Evolutionary conservation across 2,329 filamentous ascomycete genomes (phyloP).

Genomic region (Emydomyces testavorans): DNA sequence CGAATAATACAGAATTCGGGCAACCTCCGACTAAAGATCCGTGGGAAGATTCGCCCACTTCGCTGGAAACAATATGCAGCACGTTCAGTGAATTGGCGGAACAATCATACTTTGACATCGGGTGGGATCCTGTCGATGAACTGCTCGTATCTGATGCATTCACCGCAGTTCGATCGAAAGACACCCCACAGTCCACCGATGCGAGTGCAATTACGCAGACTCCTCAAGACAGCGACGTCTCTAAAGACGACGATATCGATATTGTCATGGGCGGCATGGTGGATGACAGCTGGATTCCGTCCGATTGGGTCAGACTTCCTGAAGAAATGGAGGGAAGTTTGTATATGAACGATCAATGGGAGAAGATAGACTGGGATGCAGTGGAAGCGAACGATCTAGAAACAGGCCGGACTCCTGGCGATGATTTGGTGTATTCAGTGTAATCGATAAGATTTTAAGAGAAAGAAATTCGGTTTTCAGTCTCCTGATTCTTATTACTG

Average conservation of each 20-base stretch:
- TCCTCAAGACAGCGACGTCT: slow-evolving; percentile 28
- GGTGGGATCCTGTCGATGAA: slow-evolving; percentile 29
- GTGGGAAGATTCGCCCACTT: slow-evolving; percentile 31
- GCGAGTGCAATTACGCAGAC: slow-evolving; percentile 27
- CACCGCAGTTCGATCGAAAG: slow-evolving; percentile 23
- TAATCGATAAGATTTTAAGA: neutral
- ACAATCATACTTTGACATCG: slow-evolving; percentile 22
- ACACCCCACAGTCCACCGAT: slow-evolving; percentile 32
- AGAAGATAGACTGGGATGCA: slow-evolving; percentile 30
- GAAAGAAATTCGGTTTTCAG: neutral
- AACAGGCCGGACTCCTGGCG: neutral
- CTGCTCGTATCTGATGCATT: slow-evolving; percentile 31
- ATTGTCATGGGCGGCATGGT: slow-evolving; percentile 21
- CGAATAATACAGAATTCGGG: slow-evolving; percentile 19
- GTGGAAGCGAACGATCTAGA: slow-evolving; percentile 23
- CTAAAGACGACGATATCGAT: slow-evolving; percentile 24
- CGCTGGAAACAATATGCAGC: slow-evolving; percentile 29
- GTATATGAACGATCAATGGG: slow-evolving; percentile 16
- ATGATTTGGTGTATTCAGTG: slow-evolving; percentile 3
- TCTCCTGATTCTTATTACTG: neutral
- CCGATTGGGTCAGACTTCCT: slow-evolving; percentile 25
- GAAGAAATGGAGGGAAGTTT: slow-evolving; percentile 21
- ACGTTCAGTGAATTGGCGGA: slow-evolving; percentile 28
- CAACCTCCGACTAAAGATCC: slow-evolving; percentile 20
- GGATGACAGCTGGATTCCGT: slow-evolving; percentile 25